Evolutionary conservation across 2,329 filamentous ascomycete species (phyloP).

Genomic region (Coniosporium tulheliwenetii): DNA sequence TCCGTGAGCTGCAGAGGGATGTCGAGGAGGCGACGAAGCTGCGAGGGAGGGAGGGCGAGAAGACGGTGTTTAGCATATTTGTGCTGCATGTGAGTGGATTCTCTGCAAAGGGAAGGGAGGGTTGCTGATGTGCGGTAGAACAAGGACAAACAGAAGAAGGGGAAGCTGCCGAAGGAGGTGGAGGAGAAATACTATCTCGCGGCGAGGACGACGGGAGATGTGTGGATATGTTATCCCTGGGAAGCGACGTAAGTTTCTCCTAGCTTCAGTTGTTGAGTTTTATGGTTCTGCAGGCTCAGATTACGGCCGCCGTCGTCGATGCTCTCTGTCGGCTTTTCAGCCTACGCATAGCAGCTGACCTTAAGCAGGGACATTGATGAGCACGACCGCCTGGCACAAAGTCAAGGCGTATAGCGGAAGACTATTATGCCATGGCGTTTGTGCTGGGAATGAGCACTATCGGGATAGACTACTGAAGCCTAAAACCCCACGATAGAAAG

Average conservation of each 20-base stretch:
- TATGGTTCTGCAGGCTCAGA: not conserved
- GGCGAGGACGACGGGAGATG: constrained; percentile 75
- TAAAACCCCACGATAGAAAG: too few relatives aligned
- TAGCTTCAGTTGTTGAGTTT: not conserved
- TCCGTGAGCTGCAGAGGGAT: constrained; percentile 87
- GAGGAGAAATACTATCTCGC: constrained; percentile 61
- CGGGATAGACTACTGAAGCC: too few relatives aligned
- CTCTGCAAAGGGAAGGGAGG: constrained; percentile 28
- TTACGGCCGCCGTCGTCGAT: not conserved
- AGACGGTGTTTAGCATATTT: constrained; percentile 86
- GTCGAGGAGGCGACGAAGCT: constrained; percentile 66
- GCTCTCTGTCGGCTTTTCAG: not conserved
- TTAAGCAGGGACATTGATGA: constrained; percentile 62
- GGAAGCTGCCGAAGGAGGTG: constrained; percentile 64
- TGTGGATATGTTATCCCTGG: constrained; percentile 99
- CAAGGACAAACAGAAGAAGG: constrained; percentile 97
- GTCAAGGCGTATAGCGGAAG: constrained; percentile 9
- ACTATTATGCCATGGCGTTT: too few relatives aligned
- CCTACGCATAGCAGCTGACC: not conserved
- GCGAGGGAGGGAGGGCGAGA: constrained; percentile 50
- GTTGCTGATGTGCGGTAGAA: constrained; percentile 30
- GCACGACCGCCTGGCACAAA: constrained; percentile 58
- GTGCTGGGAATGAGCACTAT: too few relatives aligned
- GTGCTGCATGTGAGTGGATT: constrained; percentile 50
- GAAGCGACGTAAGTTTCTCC: constrained; percentile 52